phyloP scores from a whole-genome alignment of 2,329 filamentous ascomycete genomes.

The Pochonia chlamydosporia region DNA sequence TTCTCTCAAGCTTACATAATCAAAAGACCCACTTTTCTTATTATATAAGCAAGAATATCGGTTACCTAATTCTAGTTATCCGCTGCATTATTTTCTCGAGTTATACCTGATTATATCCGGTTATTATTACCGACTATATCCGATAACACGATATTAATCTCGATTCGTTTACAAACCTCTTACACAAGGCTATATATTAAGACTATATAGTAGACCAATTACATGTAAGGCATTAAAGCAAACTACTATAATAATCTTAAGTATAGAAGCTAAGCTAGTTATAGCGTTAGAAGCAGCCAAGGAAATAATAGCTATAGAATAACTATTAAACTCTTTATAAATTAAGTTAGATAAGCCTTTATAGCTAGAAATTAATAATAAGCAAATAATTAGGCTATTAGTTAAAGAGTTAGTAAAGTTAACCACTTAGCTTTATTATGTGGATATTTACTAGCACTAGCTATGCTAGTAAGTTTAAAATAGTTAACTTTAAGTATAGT shows the following conservation, averaged over 20 bases:
- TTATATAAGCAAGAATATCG: no score
- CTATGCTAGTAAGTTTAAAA: background rate
- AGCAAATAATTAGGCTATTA: background rate
- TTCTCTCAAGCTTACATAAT: no score
- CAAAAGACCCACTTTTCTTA: no score
- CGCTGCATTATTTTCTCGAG: no score
- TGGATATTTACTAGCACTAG: background rate
- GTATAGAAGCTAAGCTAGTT: slow-evolving; percentile 6
- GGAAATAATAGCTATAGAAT: background rate
- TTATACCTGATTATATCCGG: no score
- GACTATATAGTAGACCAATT: slow-evolving; percentile 4
- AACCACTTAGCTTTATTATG: background rate
- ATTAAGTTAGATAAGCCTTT: background rate
- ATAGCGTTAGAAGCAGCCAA: slow-evolving; percentile 3
- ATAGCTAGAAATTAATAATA: background rate
- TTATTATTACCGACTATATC: no score
- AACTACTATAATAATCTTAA: slow-evolving; percentile 2
- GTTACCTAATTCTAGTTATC: no score
- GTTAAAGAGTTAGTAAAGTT: background rate
- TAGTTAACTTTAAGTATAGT: background rate
- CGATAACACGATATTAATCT: background rate
- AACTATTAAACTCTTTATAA: background rate
- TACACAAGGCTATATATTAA: slow-evolving; percentile 7
- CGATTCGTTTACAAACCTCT: slow-evolving; percentile 3
- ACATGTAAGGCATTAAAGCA: slow-evolving; percentile 3